Percentiles rank a stretch among this genome's conserved stretches.
Evolutionary conservation across 768 basidiomycete genomes (phyloP).

Genomic region (Pleurotus tuber-regium): DNA sequence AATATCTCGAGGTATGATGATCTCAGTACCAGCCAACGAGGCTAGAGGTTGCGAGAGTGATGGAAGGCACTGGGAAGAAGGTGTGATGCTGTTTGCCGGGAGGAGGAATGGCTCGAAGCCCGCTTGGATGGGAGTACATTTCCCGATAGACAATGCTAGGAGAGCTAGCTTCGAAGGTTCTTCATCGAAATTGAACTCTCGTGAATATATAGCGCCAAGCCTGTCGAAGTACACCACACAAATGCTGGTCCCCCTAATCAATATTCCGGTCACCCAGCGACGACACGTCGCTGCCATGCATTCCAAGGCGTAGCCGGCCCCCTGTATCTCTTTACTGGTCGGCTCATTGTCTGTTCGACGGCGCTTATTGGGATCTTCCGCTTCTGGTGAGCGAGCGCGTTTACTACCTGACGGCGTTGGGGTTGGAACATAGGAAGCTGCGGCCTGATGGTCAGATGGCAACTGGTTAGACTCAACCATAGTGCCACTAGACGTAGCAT

Average conservation of each 20-base stretch:
- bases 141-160: slow-evolving; percentile 5
- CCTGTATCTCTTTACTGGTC: slow-evolving; percentile 7
- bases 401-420: not conserved
- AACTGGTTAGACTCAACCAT: too few species aligned
- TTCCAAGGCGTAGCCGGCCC: slow-evolving; percentile 14
- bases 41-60: not conserved
- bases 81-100: too few species aligned
- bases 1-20: not conserved
- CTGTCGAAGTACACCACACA: slow-evolving; percentile 27
- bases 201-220: slow-evolving; percentile 17
- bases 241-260: slow-evolving; percentile 16
- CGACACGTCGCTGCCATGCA: slow-evolving; percentile 17
- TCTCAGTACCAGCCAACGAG: not conserved
- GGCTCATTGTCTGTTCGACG: not conserved
- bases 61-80: not conserved
- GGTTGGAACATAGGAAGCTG: too few species aligned
- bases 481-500: too few species aligned
- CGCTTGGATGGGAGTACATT: slow-evolving; percentile 1
- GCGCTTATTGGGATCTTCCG: not conserved
- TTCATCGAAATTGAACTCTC: slow-evolving; percentile 19
- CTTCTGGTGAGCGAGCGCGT: not conserved
- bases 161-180: slow-evolving; percentile 19
- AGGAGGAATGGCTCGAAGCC: slow-evolving; percentile 18
- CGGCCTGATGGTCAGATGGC: too few species aligned
- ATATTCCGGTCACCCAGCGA: slow-evolving; percentile 19